Evolutionary conservation across 106 monocot species (phyloP).

Genomic region (Posidonia australis): DNA sequence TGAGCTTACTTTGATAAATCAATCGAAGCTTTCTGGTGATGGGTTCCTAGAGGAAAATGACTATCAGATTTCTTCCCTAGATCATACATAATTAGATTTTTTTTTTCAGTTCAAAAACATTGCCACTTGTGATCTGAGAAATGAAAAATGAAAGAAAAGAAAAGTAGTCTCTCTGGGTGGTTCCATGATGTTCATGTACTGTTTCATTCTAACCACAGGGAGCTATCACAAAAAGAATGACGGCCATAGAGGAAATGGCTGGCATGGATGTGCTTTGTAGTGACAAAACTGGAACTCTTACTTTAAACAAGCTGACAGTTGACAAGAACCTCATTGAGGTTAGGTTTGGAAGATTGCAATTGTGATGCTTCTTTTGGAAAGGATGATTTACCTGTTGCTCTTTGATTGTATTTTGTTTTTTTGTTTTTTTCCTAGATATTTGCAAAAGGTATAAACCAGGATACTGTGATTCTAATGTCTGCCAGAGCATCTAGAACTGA

Average conservation of each 20-base stretch:
- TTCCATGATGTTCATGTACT: too few species aligned
- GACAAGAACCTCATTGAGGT: constrained; percentile 75
- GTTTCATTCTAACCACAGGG: constrained; percentile 34
- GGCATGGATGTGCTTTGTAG: constrained; percentile 98
- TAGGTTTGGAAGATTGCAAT: background rate
- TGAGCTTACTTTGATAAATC: too few species aligned
- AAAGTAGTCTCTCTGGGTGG: too few species aligned
- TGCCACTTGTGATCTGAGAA: too few species aligned
- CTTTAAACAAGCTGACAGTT: constrained; percentile 74
- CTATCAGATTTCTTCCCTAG: too few species aligned
- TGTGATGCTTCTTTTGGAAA: background rate
- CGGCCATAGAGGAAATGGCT: constrained; percentile 89
- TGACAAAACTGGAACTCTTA: constrained; percentile 86
- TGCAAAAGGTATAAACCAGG: constrained; percentile 60
- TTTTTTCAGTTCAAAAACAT: too few species aligned
- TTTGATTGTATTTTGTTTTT: constrained; percentile 2
- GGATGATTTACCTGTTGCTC: background rate
- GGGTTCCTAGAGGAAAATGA: too few species aligned
- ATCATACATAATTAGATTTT: too few species aligned
- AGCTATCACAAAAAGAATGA: constrained; percentile 91
- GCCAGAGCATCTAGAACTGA: constrained; percentile 88
- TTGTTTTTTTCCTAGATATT: constrained; percentile 42
- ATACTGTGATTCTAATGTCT: constrained; percentile 89
- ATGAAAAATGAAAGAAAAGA: too few species aligned
- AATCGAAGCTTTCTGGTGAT: too few species aligned